Evolutionary conservation across 2,329 filamentous ascomycete genomes (phyloP).

Genomic region (Apiospora malaysiana): DNA sequence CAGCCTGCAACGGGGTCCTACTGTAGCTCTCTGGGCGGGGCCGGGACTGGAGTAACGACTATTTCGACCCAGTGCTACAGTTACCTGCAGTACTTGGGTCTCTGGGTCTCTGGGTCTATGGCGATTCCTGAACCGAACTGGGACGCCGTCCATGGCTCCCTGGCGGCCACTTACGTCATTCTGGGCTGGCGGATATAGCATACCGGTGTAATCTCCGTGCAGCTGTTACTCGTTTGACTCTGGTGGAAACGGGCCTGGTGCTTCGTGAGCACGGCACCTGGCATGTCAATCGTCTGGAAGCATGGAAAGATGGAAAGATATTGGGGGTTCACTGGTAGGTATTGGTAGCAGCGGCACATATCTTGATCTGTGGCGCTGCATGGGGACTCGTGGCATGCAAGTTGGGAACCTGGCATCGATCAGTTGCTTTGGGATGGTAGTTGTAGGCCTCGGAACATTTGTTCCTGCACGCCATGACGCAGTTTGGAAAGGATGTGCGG

Average conservation of each 20-base stretch:
- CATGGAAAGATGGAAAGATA: neutral
- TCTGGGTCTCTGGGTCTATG: neutral
- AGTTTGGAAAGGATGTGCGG: constrained; percentile 1
- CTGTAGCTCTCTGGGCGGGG: neutral
- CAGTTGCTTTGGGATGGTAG: neutral
- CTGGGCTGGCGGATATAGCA: constrained; percentile 6
- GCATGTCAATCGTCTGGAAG: neutral
- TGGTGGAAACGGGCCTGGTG: neutral
- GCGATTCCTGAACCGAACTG: neutral
- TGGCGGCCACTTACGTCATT: constrained; percentile 24
- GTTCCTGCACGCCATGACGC: constrained; percentile 14
- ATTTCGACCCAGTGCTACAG: neutral
- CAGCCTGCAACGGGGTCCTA: neutral
- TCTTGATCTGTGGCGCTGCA: neutral
- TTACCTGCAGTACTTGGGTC: neutral
- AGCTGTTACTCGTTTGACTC: neutral
- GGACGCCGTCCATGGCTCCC: neutral
- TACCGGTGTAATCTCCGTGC: neutral
- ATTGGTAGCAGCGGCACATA: neutral
- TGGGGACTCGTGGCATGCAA: neutral
- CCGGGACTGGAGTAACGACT: neutral
- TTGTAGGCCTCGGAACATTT: constrained; percentile 4
- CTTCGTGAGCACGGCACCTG: neutral
- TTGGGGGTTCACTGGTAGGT: neutral
- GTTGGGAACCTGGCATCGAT: constrained; percentile 5